Base-by-base conservation (phyloP, 2,329 filamentous ascomycete genomes). In the Lachnellula arida region DNA sequence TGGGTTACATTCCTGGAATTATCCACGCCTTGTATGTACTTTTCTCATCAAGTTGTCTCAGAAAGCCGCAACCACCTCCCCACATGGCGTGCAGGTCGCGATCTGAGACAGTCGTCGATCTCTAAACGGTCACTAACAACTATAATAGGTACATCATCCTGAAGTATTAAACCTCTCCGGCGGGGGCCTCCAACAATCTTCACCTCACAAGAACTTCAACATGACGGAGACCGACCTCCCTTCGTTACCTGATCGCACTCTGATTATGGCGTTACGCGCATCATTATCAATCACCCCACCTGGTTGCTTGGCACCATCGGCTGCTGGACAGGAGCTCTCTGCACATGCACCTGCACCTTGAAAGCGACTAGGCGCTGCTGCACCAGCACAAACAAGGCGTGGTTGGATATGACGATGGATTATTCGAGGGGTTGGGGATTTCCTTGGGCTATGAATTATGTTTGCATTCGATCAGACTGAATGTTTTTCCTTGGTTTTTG, bases 21-120 rank as follows among this genome's bases (percentile, higher is more conserved):
- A 90, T 96, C 74, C 91, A 96, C 79, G 91, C 91, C 60, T 77
- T 96, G 78, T 96, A 84, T 63, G 84, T 82, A 46, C 5, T 37
- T 43, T 32, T 40, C 37, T n/a, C 22, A 43, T 28, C 14, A 32
- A 32, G 28, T 32, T 32, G 28, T 32, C 42, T 32, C 19, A 11
- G 15, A 39, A n/a, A 19, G 19, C 25, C 37, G 4, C 44, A 22
- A 19, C n/a, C 39, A 48, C 28, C 32, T 35, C 42, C 46, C 22
- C 35, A 53, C 49, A 44, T n/a, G 22, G 22, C 22, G 17, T 5
- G n/a, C 2, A 23, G 11, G 9, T 23, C 19, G 25, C 44, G 3
- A 46, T 28, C n/a, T 32, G 48, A 49, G 51, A 35, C 51, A 35
- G 44, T 5, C 5, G 23, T 22, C 17, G 15, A 42, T 48, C 49